Evolutionary conservation across 2,329 filamentous ascomycete species (phyloP), one percentile per base, ranked within the genome.

Genomic region (Calonectria henricotiae): DNA sequence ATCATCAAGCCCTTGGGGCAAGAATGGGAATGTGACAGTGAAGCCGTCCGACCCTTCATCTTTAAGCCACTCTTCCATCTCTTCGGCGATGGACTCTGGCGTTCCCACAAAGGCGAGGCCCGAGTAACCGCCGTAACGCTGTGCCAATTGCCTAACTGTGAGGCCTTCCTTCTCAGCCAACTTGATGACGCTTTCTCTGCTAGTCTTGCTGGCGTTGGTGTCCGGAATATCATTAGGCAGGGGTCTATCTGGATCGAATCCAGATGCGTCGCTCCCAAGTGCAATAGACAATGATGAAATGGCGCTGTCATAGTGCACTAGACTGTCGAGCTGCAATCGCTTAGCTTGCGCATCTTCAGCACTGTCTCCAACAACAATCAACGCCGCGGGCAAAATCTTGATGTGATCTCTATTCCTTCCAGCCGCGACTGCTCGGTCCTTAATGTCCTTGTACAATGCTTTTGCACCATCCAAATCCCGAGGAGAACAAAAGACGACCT

Each of bases 231-330:
- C 83, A 0, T 76, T 75, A 1, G 87, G 87, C 5, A 89, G 77
- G 0, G 84, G 85, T 0, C 77, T 82, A 71, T 89, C 86, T 0
- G 86, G 86, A 60, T 88, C 86, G 35, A 86, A 85, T 0, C 70
- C 78, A 2, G 85, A 85, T 1, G 81, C 85, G 78, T 89, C 86
- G 0, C 80, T 79, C 1, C 86, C 87, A 1, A 89, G 80, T 0
- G 79, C 72, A 39, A 88, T 81, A 0, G 86, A 88, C 44, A 89
- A 76, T 1, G 86, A 88, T 0, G 86, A 85, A 71, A 89, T 87
- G 4, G 84, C 84, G 73, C 85, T 88, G 54, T 89, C 86, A 55
- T 88, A 88, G 74, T 88, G 86, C 2, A 89, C 86, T 5, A 88
- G 75, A 67, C 85, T 86, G 69, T 89, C 86, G 4, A 89, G 76